A percentile compares a stretch with the other conserved stretches of the same genome.
These are phyloP conservation scores for Fusarium goolgardi DNA, from an alignment of 2,329 filamentous ascomycete genomes.

Conservation along the genomic window DNA sequence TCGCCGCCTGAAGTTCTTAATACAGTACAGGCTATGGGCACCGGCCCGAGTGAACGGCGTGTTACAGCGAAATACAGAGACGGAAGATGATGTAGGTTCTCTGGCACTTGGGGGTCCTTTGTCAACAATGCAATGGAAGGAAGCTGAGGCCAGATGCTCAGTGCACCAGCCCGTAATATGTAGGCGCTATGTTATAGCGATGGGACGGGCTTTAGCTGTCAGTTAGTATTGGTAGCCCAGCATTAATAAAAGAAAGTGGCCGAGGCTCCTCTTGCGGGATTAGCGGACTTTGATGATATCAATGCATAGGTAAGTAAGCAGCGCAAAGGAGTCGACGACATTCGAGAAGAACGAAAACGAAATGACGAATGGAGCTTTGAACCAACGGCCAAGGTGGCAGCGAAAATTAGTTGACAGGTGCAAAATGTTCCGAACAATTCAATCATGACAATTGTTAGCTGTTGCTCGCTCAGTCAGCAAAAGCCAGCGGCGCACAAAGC, in stretches of 20 bases:
- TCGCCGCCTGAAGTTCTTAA: constrained; percentile 7
- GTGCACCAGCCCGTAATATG: neutral
- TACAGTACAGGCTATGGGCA: constrained; percentile 25
- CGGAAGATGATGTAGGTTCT: constrained; percentile 27
- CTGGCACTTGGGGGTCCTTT: constrained; percentile 19
- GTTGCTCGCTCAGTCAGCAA: neutral
- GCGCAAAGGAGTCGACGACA: constrained; percentile 23
- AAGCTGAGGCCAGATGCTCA: constrained; percentile 5
- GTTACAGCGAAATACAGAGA: constrained; percentile 25
- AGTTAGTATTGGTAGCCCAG: neutral
- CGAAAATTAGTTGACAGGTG: constrained; percentile 10
- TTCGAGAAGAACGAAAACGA: constrained; percentile 8
- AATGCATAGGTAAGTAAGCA: constrained; percentile 23
- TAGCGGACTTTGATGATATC: constrained; percentile 30
- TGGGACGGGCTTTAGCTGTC: constrained; percentile 27
- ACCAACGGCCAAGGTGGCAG: constrained; percentile 26
- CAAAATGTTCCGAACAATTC: constrained; percentile 10
- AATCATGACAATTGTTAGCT: neutral
- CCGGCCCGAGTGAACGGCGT: constrained; percentile 33
- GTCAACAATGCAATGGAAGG: neutral
- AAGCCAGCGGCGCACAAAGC: constrained; percentile 20
- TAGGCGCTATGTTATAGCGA: constrained; percentile 13
- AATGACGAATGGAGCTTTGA: constrained; percentile 27
- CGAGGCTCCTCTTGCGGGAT: constrained; percentile 28
- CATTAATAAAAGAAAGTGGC: constrained; percentile 7